phyloP scores from a whole-genome alignment of 495 filamentous ascomycete genomes.

The Penicillium macrosclerotiorum region DNA sequence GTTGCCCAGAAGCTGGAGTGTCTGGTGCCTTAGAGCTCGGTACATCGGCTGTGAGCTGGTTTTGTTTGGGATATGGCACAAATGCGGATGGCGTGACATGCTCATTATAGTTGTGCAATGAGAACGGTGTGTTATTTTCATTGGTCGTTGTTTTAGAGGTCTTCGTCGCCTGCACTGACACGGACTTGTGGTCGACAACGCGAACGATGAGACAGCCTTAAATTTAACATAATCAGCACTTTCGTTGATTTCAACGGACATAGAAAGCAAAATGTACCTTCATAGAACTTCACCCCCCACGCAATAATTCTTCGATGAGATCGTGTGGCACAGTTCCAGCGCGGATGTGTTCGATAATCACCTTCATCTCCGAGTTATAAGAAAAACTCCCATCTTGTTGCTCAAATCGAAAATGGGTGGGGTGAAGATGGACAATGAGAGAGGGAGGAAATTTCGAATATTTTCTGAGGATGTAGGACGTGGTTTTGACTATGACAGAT shows the following conservation, averaged over 20 bases:
- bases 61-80: slow-evolving; percentile 73
- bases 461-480: slow-evolving; percentile 77
- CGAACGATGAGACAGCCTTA: slow-evolving; percentile 88
- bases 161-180: slow-evolving; percentile 54
- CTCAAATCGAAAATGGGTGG: slow-evolving; percentile 87
- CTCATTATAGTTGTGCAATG: slow-evolving; percentile 85
- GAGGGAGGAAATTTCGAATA: slow-evolving; percentile 74
- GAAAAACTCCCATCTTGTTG: slow-evolving; percentile 87
- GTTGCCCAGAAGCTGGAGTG: slow-evolving; percentile 6
- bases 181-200: slow-evolving; percentile 78
- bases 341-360: slow-evolving; percentile 75
- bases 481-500: slow-evolving; percentile 56
- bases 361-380: slow-evolving; percentile 87
- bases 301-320: slow-evolving; percentile 66
- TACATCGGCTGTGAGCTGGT: slow-evolving; percentile 41
- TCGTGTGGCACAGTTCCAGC: slow-evolving; percentile 68
- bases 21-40: slow-evolving; percentile 31
- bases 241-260: background rate
- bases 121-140: slow-evolving; percentile 68
- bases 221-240: slow-evolving; percentile 4
- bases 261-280: slow-evolving; percentile 51
- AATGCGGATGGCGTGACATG: slow-evolving; percentile 86
- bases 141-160: slow-evolving; percentile 50
- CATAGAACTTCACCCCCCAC: slow-evolving; percentile 80
- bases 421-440: slow-evolving; percentile 80